Evolutionary conservation across 768 basidiomycete species (phyloP), one percentile per base, ranked within the genome.

Genomic region (Pisolithus tinctorius): DNA sequence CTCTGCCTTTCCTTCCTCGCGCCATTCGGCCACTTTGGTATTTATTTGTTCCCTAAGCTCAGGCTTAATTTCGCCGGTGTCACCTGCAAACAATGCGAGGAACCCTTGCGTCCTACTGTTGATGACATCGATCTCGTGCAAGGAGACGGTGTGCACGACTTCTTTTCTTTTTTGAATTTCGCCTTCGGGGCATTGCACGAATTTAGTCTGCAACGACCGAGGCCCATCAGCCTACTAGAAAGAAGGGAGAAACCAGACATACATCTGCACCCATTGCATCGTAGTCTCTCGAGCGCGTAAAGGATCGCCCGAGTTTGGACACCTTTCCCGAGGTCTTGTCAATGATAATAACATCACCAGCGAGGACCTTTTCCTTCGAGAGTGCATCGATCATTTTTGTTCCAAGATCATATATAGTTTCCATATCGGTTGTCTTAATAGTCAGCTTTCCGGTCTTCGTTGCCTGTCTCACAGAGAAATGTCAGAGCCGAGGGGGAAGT

Each of bases 231-330:
- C 7, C 3, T n/a, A 4, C 1, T 44, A 8, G 16, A 25, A 50
- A 27, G 37, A 39, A 30, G 23, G 36, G 48, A 50, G 45, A 45
- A 34, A 51, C 43, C 2, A 34, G 16, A 78, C 88, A 58, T 67
- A 96, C 95, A 66, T 99, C 96, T 52, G 95, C 94, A 49, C 96
- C 95, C 91, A 97, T 96, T 34, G 95, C 96, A 67, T 98, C 96
- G 63, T 98, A 99, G 62, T 98, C 95, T 64, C 95, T 79, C 45
- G 93, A 95, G 54, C 94, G 78, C n/a, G 96, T 92, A 69, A 96
- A 96, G 9, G 93, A 95, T 34, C 96, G 80, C 8, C 95, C 95
- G 14, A 98, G 82, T 74, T 99, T 98, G 16, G 91, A 86, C 54
- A 98, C 88, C 70, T 93, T 95, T 34, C 96, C 95, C 11, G 92